Evolutionary conservation across 192 early-diverging fungal species (phyloP), one percentile per base, ranked within the genome.

Genomic region (Chytriomyces hyalinus): DNA sequence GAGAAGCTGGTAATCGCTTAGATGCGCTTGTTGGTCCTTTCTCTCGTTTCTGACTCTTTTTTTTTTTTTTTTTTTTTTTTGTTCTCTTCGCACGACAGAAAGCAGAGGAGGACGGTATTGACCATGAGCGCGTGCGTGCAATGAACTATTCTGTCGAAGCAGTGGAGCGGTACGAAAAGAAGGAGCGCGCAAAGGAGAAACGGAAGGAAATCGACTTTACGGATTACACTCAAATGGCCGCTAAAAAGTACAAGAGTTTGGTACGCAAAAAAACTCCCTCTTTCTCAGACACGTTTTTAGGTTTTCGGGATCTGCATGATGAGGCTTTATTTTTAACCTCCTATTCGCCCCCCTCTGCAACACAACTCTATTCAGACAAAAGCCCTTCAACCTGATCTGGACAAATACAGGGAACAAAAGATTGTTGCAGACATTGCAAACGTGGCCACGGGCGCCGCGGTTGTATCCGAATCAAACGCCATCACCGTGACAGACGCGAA

Each of bases 81-180:
- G 24, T 60, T 36, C 15, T 3, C 15, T 20, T 20, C 53, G 20
- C 13, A 2, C 53, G 2, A 9, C 49, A 76, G 78, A 77, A 68
- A 24, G 91, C 91, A 4, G 84, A 91, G 75, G 88, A 92, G 22
- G 80, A 83, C 11, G 96, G 95, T 4, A 81, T 87, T 17, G 95
- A 98, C 76, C 95, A 92, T 73, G 95, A 97, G 75, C 88, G 97
- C 47, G 84, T 87, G 3, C 86, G 92, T 66, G 92, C 91, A 62
- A 90, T 93, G 91, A 85, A 91, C 17, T 98, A 96, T 75, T 93
- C 94, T 17, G 91, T 92, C 9, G 94, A 97, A 68, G 87, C 88
- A 15, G 95, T 97, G 0, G 93, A 96, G 75, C 84, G 83, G 36
- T 96, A 94, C 93, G 89, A 95, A 49, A 88, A 91, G 79, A 95